A percentile compares a stretch with the other conserved stretches of the same genome.
Conservation (phyloP, 192 early-diverging fungal species). For the Backusella parvicylindrica region DNA sequence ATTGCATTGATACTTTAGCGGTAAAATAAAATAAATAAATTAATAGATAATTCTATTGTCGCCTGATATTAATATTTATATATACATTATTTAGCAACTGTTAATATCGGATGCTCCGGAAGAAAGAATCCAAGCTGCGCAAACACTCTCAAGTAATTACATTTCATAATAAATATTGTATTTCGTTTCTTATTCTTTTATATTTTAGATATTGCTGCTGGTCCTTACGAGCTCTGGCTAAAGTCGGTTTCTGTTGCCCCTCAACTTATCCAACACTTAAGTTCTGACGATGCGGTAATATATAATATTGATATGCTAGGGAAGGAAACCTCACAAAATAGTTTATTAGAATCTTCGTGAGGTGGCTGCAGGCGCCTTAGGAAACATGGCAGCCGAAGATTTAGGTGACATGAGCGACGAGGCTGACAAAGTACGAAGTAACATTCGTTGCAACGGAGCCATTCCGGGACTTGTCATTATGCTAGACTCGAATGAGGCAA, state of each 20-base stretch:
- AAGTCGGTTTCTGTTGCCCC: slow-evolving; percentile 21
- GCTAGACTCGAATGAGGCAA: slow-evolving; percentile 54
- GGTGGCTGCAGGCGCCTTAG: slow-evolving; percentile 89
- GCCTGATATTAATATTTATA: not conserved
- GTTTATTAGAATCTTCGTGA: slow-evolving; percentile 64
- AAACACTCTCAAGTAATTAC: slow-evolving; percentile 26
- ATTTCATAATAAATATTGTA: not conserved
- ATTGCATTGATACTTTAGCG: slow-evolving; percentile 25
- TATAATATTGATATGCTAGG: not conserved
- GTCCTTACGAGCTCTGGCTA: slow-evolving; percentile 28
- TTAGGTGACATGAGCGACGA: slow-evolving; percentile 45
- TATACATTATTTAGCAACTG: slow-evolving; percentile 12
- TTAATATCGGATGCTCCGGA: slow-evolving; percentile 8
- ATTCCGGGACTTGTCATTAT: slow-evolving; percentile 71
- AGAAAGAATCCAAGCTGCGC: slow-evolving; percentile 16
- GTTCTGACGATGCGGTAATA: slow-evolving; percentile 11
- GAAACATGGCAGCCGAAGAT: slow-evolving; percentile 82
- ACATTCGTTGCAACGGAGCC: slow-evolving; percentile 72
- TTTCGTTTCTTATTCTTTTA: not conserved
- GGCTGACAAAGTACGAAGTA: slow-evolving; percentile 65
- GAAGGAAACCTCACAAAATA: not conserved
- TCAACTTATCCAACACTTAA: slow-evolving; percentile 20
- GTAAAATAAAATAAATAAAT: slow-evolving; percentile 10
- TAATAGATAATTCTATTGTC: not conserved
- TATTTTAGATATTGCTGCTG: slow-evolving; percentile 35